Percentiles rank a stretch among this genome's conserved stretches.
phyloP scores from a whole-genome alignment of 2,329 filamentous ascomycete genomes.

The Clonostachys sp. region DNA sequence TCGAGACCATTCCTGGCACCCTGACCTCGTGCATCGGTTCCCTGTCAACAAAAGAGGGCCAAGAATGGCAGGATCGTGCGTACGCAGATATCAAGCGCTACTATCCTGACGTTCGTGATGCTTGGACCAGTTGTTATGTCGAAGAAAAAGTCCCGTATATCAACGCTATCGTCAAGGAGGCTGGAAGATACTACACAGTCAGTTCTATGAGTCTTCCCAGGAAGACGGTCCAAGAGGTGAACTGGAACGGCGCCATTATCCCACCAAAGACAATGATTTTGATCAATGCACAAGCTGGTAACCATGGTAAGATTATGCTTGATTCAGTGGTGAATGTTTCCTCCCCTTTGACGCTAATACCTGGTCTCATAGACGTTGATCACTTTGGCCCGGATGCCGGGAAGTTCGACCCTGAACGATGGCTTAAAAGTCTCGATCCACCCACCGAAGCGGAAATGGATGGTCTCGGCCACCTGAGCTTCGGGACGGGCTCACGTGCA shows the following conservation, averaged over 20 bases:
- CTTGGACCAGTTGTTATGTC: slow-evolving; percentile 36
- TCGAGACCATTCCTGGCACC: slow-evolving; percentile 49
- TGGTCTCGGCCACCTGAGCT: slow-evolving; percentile 38
- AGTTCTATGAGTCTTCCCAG: slow-evolving; percentile 46
- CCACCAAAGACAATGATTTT: slow-evolving; percentile 48
- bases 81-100: slow-evolving; percentile 44
- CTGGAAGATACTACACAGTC: slow-evolving; percentile 47
- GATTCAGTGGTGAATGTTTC: not conserved
- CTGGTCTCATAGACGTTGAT: slow-evolving; percentile 28
- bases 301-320: slow-evolving; percentile 34
- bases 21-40: slow-evolving; percentile 46
- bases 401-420: slow-evolving; percentile 43
- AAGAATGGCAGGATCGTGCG: slow-evolving; percentile 44
- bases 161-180: slow-evolving; percentile 45
- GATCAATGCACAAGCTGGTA: slow-evolving; percentile 50
- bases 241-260: slow-evolving; percentile 45
- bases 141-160: slow-evolving; percentile 43
- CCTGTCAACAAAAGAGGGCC: slow-evolving; percentile 39
- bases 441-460: slow-evolving; percentile 19
- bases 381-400: slow-evolving; percentile 40
- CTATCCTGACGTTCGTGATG: slow-evolving; percentile 37
- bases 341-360: not conserved
- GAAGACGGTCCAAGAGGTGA: slow-evolving; percentile 42
- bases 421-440: slow-evolving; percentile 30
- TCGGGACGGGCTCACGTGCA: slow-evolving; percentile 44